Evolutionary conservation across 2,329 filamentous ascomycete genomes (phyloP), one percentile per base, ranked within the genome.

Genomic region (Plectosphaerella sp.): DNA sequence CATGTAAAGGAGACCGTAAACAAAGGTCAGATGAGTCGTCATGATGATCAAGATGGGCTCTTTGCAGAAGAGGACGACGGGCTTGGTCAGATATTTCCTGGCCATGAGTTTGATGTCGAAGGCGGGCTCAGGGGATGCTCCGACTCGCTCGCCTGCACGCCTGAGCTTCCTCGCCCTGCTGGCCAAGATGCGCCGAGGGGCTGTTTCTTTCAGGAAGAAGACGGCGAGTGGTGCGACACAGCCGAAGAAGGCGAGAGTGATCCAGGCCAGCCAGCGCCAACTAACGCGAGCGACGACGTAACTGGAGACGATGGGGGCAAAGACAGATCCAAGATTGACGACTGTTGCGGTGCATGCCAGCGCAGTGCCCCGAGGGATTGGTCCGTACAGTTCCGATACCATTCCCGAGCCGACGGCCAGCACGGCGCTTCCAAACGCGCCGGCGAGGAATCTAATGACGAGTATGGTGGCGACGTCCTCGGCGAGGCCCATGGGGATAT

Each of bases 391-490:
- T n/a, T 39, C 37, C 15, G 37, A 39, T 7, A 39, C 37, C 37
- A 39, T 39, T 9, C 37, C 37, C 10, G 37, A 39, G 14, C 37
- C 37, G 14, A 39, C 37, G 37, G 82, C 84, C 54, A 87, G 66
- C 1, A 83, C 80, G 0, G 82, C 82, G 0, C 81, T 80, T 5
- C 82, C 84, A 59, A 86, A 86, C 7, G 79, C 68, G 37, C 84
- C 83, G 20, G 80, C 79, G 49, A 89, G 78, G 68, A 89, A 89
- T n/a, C 87, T 80, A 37, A 88, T 72, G n/a, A 87, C 74, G 33
- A 89, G 68, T 2, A 90, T 70, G 1, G 80, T 79, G 47, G 71
- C 72, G 54, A 86, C 81, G 58, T 79, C 83, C 52, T 79, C 69
- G 0, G 79, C 71, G 9, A 39, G 37, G 2, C 37, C 37, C 14